Percentiles rank a stretch among this genome's conserved stretches.
Conservation (phyloP, 306 rosid species). For the Acacia acuminata region DNA sequence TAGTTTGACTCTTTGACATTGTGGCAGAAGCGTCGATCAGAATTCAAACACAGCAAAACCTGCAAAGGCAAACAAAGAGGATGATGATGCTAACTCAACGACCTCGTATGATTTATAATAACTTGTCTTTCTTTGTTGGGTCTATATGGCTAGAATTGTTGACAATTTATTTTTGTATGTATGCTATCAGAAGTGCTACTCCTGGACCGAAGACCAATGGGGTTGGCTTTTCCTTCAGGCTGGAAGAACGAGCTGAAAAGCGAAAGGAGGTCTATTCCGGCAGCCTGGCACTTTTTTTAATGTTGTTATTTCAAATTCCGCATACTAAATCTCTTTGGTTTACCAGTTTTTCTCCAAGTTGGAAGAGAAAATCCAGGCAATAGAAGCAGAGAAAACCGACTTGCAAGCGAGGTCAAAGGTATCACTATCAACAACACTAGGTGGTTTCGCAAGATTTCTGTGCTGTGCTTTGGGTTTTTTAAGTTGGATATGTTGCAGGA, state of each 20-base stretch:
- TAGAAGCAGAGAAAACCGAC: conserved; percentile 80
- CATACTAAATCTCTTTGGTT: conserved; percentile 25
- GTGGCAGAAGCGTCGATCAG: conserved; percentile 61
- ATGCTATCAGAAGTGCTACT: conserved; percentile 53
- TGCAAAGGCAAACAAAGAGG: conserved; percentile 53
- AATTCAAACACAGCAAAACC: conserved; percentile 45
- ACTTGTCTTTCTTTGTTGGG: neutral
- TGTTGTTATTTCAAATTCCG: neutral
- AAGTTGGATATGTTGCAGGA: conserved; percentile 53
- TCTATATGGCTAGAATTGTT: conserved; percentile 15
- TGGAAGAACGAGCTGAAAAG: conserved; percentile 95
- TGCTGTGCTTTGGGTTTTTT: conserved; percentile 1
- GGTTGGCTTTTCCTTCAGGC: conserved; percentile 72
- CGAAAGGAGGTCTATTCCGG: conserved; percentile 71
- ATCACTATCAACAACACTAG: neutral
- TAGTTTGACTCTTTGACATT: conserved; percentile 23
- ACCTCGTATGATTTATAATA: conserved; percentile 70
- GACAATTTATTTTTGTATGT: conserved; percentile 16
- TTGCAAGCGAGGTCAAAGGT: conserved; percentile 91
- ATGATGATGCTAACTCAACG: conserved; percentile 72
- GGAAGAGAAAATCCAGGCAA: conserved; percentile 93
- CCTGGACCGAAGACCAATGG: conserved; percentile 56
- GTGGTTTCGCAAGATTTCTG: neutral
- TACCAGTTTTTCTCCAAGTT: conserved; percentile 82
- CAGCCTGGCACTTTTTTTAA: conserved; percentile 19